These are phyloP conservation scores for Fomitiporia mediterranea DNA, from an alignment of 1,284 basidiomycete genomes.

Conservation along the genomic window DNA sequence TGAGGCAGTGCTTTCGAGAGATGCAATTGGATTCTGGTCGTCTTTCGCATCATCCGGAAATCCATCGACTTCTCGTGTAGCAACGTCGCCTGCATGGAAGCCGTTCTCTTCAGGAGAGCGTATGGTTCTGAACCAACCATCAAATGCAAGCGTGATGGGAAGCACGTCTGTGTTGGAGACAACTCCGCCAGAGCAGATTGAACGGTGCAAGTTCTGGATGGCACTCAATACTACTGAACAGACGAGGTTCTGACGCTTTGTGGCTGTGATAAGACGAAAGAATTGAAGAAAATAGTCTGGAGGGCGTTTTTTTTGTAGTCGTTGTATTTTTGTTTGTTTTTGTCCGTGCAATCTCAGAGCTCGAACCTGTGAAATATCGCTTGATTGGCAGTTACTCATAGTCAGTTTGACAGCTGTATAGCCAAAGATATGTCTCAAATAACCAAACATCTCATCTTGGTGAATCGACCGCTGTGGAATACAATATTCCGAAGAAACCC, in stretches of 20 bases:
- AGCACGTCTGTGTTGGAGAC: constrained; percentile 30
- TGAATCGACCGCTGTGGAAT: too few species aligned
- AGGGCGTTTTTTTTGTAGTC: too few species aligned
- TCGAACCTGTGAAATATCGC: too few species aligned
- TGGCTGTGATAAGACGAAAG: too few species aligned
- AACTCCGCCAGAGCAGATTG: constrained; percentile 30
- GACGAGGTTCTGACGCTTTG: constrained; percentile 22
- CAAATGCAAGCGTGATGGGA: constrained; percentile 1
- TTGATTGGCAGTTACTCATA: too few species aligned
- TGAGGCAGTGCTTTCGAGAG: constrained; percentile 35
- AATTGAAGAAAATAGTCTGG: too few species aligned
- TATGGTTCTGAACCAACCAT: constrained; percentile 26
- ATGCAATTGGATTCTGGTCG: constrained; percentile 44
- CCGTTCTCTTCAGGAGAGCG: constrained; percentile 21
- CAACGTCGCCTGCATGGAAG: constrained; percentile 33
- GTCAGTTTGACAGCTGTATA: too few species aligned
- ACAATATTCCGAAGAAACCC: too few species aligned
- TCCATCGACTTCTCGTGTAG: constrained; percentile 31
- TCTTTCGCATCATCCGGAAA: constrained; percentile 36
- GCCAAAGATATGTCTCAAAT: too few species aligned
- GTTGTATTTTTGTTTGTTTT: too few species aligned
- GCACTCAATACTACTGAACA: constrained; percentile 31
- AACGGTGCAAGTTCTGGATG: constrained; percentile 41
- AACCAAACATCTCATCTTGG: too few species aligned
- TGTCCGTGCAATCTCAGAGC: too few species aligned